Evolutionary conservation across 257 asterid genomes (phyloP), one percentile per base, ranked within the genome.

Genomic region (Petunia secreta): DNA sequence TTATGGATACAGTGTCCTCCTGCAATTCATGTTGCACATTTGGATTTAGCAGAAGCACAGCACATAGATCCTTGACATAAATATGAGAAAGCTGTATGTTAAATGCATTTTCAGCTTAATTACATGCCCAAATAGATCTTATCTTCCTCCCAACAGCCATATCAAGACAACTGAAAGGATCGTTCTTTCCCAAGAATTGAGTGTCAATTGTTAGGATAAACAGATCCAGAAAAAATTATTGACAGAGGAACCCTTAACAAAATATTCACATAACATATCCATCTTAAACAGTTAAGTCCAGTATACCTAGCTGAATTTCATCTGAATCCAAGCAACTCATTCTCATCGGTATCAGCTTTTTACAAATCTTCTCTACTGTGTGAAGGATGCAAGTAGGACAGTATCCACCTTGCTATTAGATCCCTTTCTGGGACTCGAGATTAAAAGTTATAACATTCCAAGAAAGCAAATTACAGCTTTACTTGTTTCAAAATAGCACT

Each of bases 1-100:
- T 96, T 80, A 96, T 94, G 68, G 98, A 96, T 82, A 96, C 84
- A 1, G 98, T 92, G 81, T 96, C 98, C 88, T 96, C 97, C 98
- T 93, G 94, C 83, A 88, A 87, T 81, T 62, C 82, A 77, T 43
- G 50, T 63, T 59, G 9, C 75, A 43, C 39, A 5, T 43, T 73
- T 63, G 77, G 73, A 59, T 67, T 86, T 63, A 82, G 83, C 64
- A 75, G 38, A 11, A 53, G 59, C 37, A 3, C 4, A 48, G 40
- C 9, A 43, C 77, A 3, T 0, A 25, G 60, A 48, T 46, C 10
- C 77, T 71, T 5, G 5, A 48, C 25, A 5, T 48, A 48, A 48
- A 71, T 48, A 48, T 1, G 0, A 48, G 77, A 69, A 5, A 48
- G 60, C 6, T 10, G 44, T 2, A 66, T 71, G 10, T 48, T 43